Base-by-base conservation (phyloP, 768 basidiomycete genomes). In the Nidularia pulvinata region DNA sequence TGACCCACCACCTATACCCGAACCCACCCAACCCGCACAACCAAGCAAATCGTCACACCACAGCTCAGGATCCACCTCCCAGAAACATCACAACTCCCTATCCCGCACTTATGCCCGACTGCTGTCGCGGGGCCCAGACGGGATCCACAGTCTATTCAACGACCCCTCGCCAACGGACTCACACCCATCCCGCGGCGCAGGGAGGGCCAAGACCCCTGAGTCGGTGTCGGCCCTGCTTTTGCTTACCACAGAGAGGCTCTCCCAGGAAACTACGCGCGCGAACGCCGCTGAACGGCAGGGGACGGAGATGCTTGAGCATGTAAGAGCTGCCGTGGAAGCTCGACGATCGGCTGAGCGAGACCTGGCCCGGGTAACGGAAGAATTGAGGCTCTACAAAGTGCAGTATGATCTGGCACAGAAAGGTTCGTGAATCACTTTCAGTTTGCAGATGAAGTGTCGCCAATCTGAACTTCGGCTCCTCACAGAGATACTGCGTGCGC, bases 371-470 rank as follows among this genome's bases (percentile, higher is more conserved):
- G 57, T 72, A 58, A 49, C 66, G 62, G 76, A 83, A 33, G 85
- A 88, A 56, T 61, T 86, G 46, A 67, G 70, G 47, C 50, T 84
- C 50, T 87, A 85, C 61, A 85, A 83, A 61, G 48, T 80, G 1
- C 82, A 85, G 70, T 66, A 85, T 30, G 79, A 82, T 14, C 69
- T 76, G 34, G 85, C 86, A 13, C 84, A 86, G 57, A 72, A 71
- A 64, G 76, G 76, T 77, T 19, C 16, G 57, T 45, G 16, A 19
- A 14, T 19, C n/a, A 3, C 50, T 11, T 14, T 30, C 16, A 33
- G 9, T 46, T 16, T 3, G 5, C 47, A 49, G 22, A 44, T 51
- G 16, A 39, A 4, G 16, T 10, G 42, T 33, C 4, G 25, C 25
- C 4, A 30, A 30, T 30, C 25, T 30, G 25, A n/a, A 36, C 32